These are phyloP conservation scores for Astrephomene gubernaculifera DNA, from an alignment of 139 green algal genomes.

Conservation along the genomic window DNA sequence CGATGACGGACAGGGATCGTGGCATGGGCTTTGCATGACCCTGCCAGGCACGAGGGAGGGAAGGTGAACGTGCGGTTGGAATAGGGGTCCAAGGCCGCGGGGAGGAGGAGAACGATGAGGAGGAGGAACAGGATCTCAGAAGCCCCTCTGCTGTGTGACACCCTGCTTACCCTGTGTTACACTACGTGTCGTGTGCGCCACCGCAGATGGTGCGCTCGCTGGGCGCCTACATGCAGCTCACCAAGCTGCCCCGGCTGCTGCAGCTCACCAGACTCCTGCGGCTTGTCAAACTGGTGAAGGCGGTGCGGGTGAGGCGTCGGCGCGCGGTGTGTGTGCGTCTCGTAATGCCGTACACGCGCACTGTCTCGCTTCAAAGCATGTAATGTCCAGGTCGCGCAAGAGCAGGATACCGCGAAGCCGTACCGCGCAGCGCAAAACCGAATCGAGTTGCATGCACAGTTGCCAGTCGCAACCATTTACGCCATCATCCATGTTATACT, in stretches of 20 bases:
- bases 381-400: background rate
- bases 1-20: background rate
- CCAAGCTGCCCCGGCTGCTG: conserved; percentile 23
- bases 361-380: background rate
- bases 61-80: too few species aligned
- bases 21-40: too few species aligned
- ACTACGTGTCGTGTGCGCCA: background rate
- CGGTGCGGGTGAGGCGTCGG: background rate
- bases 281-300: background rate
- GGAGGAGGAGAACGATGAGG: too few species aligned
- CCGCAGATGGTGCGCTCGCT: conserved; percentile 1
- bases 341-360: background rate
- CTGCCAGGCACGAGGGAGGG: too few species aligned
- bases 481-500: background rate
- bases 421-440: background rate
- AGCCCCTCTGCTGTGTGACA: too few species aligned
- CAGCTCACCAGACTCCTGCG: conserved; percentile 11
- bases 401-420: background rate
- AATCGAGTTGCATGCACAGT: background rate
- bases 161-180: too few species aligned
- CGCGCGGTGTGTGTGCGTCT: background rate
- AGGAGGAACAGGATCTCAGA: too few species aligned
- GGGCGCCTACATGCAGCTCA: conserved; percentile 2
- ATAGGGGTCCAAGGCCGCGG: too few species aligned
- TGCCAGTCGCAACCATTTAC: background rate